Percentiles rank a stretch among this genome's conserved stretches.
These are phyloP conservation scores for Parascedosporium putredinis DNA, from an alignment of 2,329 filamentous ascomycete genomes.

Conservation along the genomic window DNA sequence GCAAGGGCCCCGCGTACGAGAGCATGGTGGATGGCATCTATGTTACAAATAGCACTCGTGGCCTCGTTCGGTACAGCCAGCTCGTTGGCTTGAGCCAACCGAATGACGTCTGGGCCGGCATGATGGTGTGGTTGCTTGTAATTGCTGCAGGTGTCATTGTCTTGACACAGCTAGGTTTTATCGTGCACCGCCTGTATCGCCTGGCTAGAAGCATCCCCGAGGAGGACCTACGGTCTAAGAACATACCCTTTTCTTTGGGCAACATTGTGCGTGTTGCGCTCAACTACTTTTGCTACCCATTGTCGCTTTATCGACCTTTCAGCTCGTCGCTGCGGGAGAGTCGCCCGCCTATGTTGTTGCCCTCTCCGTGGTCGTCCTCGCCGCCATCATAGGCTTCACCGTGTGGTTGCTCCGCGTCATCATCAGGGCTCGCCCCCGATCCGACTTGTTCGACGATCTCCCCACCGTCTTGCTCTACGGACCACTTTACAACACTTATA, in stretches of 20 bases:
- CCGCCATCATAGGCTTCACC: slow-evolving; percentile 62
- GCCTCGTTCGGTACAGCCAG: slow-evolving; percentile 69
- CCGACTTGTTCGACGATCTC: slow-evolving; percentile 86
- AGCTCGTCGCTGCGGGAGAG: slow-evolving; percentile 63
- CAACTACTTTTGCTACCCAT: slow-evolving; percentile 89
- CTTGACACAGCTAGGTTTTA: slow-evolving; percentile 67
- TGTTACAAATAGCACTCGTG: slow-evolving; percentile 64
- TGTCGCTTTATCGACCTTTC: slow-evolving; percentile 79
- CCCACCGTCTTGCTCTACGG: slow-evolving; percentile 83
- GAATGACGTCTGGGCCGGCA: slow-evolving; percentile 83
- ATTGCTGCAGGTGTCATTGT: slow-evolving; percentile 59
- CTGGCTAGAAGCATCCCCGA: slow-evolving; percentile 61
- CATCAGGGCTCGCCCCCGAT: slow-evolving; percentile 67
- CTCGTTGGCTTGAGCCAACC: slow-evolving; percentile 68
- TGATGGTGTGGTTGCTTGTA: slow-evolving; percentile 81
- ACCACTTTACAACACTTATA: slow-evolving; percentile 94
- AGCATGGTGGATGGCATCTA: slow-evolving; percentile 81
- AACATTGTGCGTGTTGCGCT: slow-evolving; percentile 78
- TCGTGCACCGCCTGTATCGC: slow-evolving; percentile 65
- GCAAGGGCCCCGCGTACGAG: slow-evolving; percentile 51
- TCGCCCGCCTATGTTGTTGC: slow-evolving; percentile 64
- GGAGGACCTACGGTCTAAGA: slow-evolving; percentile 84
- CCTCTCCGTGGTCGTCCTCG: slow-evolving; percentile 63
- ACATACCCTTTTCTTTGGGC: slow-evolving; percentile 74
- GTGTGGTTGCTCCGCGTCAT: slow-evolving; percentile 75